phyloP scores from a whole-genome alignment of 2,329 filamentous ascomycete genomes.

The Aspergillus ustus region DNA sequence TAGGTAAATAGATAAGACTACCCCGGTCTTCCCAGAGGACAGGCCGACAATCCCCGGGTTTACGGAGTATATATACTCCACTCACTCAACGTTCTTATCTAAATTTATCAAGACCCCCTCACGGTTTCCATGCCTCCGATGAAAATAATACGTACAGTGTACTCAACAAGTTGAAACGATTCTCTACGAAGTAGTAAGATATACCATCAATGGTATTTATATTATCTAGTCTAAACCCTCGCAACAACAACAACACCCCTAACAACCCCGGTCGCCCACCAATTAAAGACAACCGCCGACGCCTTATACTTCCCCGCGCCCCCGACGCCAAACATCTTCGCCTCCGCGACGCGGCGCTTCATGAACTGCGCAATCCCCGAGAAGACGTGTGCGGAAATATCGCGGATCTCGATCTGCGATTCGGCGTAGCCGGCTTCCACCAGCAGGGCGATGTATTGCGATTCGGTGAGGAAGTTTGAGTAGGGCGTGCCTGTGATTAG shows the following conservation, averaged over 20 bases:
- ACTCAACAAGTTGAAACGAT: no score
- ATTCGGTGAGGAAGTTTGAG: conserved; percentile 53
- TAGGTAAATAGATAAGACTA: no score
- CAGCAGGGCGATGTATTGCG: conserved; percentile 53
- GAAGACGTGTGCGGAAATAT: conserved; percentile 61
- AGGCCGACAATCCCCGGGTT: no score
- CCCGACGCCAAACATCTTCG: conserved; percentile 41
- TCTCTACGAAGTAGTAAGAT: no score
- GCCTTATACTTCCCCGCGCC: conserved; percentile 40
- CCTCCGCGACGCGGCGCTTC: conserved; percentile 37
- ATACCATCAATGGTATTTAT: no score
- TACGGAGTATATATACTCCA: no score
- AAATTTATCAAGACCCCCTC: no score
- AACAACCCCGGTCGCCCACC: conserved; percentile 49
- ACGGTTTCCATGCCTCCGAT: no score
- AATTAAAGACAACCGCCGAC: conserved; percentile 44
- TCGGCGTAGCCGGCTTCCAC: conserved; percentile 54
- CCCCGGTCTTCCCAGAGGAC: no score
- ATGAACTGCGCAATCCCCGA: conserved; percentile 54
- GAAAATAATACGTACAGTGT: no score
- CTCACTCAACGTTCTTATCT: no score
- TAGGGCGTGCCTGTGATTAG: conserved; percentile 55
- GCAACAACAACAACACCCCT: conserved; percentile 49
- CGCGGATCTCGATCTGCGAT: conserved; percentile 49
- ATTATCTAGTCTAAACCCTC: conserved; percentile 15